Evolutionary conservation across 768 basidiomycete species (phyloP).

Genomic region (Pulveroboletus ravenelii): DNA sequence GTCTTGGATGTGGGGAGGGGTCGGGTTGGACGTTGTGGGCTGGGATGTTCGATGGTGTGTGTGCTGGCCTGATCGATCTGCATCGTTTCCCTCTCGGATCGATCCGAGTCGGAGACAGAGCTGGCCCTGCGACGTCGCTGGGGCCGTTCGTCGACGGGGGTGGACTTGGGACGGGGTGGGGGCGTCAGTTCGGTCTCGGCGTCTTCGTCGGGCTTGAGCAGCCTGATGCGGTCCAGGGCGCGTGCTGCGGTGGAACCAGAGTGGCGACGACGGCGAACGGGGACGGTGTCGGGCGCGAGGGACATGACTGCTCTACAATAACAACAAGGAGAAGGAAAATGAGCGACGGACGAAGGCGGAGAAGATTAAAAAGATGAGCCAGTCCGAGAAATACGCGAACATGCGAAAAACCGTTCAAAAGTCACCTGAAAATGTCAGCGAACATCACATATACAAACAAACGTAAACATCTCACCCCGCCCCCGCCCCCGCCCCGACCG

Average conservation of each 20-base stretch:
- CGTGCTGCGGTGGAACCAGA: constrained; percentile 48
- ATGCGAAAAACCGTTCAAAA: too few relatives aligned
- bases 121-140: constrained; percentile 43
- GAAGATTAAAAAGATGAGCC: background rate
- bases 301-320: constrained; percentile 17
- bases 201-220: constrained; percentile 16
- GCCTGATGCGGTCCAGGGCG: constrained; percentile 20
- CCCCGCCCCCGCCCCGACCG: too few relatives aligned
- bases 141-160: constrained; percentile 59
- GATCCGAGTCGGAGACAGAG: constrained; percentile 34
- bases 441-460: too few relatives aligned
- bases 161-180: constrained; percentile 70
- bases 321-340: background rate
- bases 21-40: constrained; percentile 53
- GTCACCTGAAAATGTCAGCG: too few relatives aligned
- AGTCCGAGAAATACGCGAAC: too few relatives aligned
- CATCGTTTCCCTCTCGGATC: constrained; percentile 33
- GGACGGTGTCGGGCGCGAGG: constrained; percentile 9
- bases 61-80: constrained; percentile 16
- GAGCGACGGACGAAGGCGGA: background rate
- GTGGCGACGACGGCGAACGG: constrained; percentile 54
- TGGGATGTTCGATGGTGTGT: constrained; percentile 8
- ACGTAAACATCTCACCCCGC: too few relatives aligned
- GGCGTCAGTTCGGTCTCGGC: constrained; percentile 35
- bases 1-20: constrained; percentile 55